These are phyloP conservation scores for Ganoderma leucocontextum DNA, from an alignment of 1,284 basidiomycete genomes.

Conservation along the genomic window DNA sequence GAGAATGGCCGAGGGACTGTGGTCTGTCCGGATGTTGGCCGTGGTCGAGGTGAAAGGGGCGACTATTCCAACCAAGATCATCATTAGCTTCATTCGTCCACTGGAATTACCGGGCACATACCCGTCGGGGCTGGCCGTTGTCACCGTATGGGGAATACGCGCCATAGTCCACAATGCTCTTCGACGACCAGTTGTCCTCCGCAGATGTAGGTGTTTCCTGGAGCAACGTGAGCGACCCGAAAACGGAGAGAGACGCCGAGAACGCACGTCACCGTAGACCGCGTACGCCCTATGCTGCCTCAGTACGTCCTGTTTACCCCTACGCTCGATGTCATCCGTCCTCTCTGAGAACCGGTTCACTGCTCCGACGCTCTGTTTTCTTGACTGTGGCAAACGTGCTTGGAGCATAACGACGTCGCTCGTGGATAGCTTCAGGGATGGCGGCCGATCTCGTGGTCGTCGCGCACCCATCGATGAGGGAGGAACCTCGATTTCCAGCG, in stretches of 20 bases:
- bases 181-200: slow-evolving; percentile 32
- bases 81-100: neutral
- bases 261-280: slow-evolving; percentile 25
- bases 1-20: slow-evolving; percentile 27
- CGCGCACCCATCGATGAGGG: slow-evolving; percentile 9
- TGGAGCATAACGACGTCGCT: slow-evolving; percentile 28
- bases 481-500: slow-evolving; percentile 21
- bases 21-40: slow-evolving; percentile 22
- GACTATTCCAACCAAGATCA: neutral
- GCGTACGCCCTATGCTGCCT: slow-evolving; percentile 29
- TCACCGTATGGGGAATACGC: slow-evolving; percentile 21
- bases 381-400: slow-evolving; percentile 17
- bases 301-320: slow-evolving; percentile 6
- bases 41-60: slow-evolving; percentile 12
- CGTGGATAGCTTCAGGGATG: slow-evolving; percentile 29
- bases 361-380: slow-evolving; percentile 29
- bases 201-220: slow-evolving; percentile 26
- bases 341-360: slow-evolving; percentile 25
- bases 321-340: neutral
- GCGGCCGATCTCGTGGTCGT: slow-evolving; percentile 24
- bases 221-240: neutral
- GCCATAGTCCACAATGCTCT: slow-evolving; percentile 30
- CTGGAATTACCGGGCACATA: neutral
- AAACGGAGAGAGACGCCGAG: neutral
- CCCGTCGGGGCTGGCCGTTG: slow-evolving; percentile 10